These are phyloP conservation scores for Dalbergia oliveri DNA, from an alignment of 306 rosid genomes.

Conservation along the genomic window DNA sequence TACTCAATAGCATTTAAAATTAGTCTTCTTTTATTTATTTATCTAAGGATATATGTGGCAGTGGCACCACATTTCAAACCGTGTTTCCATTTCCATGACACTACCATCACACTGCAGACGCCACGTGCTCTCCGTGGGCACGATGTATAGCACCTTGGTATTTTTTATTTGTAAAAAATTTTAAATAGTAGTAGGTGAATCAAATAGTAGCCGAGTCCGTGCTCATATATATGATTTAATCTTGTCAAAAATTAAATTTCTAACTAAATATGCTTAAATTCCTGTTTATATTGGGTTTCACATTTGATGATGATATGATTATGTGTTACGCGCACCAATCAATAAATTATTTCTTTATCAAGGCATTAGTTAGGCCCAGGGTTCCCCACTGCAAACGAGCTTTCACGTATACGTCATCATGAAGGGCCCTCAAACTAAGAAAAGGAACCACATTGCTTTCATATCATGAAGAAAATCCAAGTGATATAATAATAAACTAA, in stretches of 20 bases:
- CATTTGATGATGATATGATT: background rate
- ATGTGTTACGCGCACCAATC: background rate
- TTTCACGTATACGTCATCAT: too few species aligned
- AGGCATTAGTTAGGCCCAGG: background rate
- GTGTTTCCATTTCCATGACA: too few species aligned
- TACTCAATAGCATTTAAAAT: background rate
- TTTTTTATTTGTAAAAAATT: too few species aligned
- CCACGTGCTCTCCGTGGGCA: slow-evolving; percentile 35
- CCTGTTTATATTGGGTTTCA: background rate
- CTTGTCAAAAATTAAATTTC: too few species aligned
- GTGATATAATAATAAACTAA: background rate
- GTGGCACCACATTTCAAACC: background rate
- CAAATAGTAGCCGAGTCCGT: too few species aligned
- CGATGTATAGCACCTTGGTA: background rate
- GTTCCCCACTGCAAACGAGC: background rate
- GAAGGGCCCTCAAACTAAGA: background rate
- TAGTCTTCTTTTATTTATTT: background rate
- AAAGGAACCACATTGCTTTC: background rate
- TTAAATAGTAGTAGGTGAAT: too few species aligned
- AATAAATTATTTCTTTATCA: background rate
- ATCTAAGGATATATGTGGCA: background rate
- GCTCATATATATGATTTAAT: too few species aligned
- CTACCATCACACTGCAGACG: background rate
- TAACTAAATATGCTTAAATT: too few species aligned
- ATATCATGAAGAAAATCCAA: background rate